Base-by-base conservation (phyloP, 2,329 filamentous ascomycete genomes). In the Colletotrichum cereale region DNA sequence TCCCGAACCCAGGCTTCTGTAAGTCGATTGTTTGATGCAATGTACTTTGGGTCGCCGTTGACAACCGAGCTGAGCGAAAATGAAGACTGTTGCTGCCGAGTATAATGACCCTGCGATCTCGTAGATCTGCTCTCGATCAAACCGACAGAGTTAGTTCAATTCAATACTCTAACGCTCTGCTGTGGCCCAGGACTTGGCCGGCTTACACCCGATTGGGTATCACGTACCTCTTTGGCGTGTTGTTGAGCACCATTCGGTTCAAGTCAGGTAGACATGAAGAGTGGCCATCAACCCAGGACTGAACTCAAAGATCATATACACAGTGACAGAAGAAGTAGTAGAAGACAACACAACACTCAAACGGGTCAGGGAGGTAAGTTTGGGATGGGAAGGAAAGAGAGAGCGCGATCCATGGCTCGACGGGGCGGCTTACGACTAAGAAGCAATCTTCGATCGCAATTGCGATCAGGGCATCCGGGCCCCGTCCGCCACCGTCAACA, bases 401-500 rank as follows among this genome's bases (percentile, higher is more conserved):
- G 60, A 68, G 42, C 26, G 61, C 64, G 67, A 67, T 68, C 29
- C 52, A 57, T 48, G 34, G 60, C 58, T 72, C 69, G 63, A 72
- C 52, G 69, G 69, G 69, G 69, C 69, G 58, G 65, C 65, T 64
- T 64, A 60, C 69, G 69, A 72, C 69, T 72, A 72, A 63, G 69
- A 72, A 72, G 69, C 69, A 68, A 61, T 69, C 69, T 50, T 68
- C 69, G 69, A 72, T 72, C 69, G 69, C 69, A 72, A 72, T 72
- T 72, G 69, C 69, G 69, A 72, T 72, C 69, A 67, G 69, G 65
- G 65, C 65, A 66, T 61, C 31, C 58, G 47, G 69, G 66, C 56
- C 42, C 65, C 58, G 58, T 64, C 69, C 69, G 69, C 69, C 69
- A 68, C 65, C 62, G 36, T 26, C 31, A 55, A 71, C 68, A 62